These are phyloP conservation scores for Syncephalastrum racemosum DNA, from an alignment of 371 early-diverging fungal genomes.

Conservation along the genomic window DNA sequence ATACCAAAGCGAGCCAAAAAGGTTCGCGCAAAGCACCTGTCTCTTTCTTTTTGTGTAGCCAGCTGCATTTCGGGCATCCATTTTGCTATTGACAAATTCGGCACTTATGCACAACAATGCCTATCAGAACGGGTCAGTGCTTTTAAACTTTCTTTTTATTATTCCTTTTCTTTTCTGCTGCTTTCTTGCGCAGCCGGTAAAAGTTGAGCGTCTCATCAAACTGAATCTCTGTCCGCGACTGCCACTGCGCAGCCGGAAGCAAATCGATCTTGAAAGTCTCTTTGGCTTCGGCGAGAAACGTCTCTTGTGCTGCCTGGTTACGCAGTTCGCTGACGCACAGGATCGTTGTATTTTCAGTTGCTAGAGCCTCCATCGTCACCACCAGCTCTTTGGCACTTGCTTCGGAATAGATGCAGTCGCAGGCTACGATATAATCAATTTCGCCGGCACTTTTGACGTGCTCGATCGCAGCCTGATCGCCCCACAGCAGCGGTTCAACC, in stretches of 20 bases:
- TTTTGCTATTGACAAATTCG: too few species aligned
- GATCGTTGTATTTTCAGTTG: conserved; percentile 36
- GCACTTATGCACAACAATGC: too few species aligned
- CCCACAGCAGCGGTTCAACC: conserved; percentile 49
- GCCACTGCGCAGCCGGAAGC: conserved; percentile 44
- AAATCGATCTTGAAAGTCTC: conserved; percentile 37
- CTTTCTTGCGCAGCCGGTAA: conserved; percentile 32
- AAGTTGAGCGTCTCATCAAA: conserved; percentile 51
- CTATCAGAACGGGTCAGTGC: conserved; percentile 1
- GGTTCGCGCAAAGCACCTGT: conserved; percentile 1
- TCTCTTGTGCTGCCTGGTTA: conserved; percentile 54
- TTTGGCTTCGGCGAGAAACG: conserved; percentile 42
- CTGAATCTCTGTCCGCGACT: conserved; percentile 34
- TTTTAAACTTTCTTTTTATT: background rate
- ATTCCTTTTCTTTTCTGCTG: background rate
- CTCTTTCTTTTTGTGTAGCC: background rate
- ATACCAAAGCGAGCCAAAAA: background rate
- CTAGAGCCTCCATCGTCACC: conserved; percentile 41
- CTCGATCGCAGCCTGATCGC: conserved; percentile 34
- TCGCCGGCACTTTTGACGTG: conserved; percentile 27
- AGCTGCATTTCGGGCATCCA: background rate
- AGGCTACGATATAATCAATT: conserved; percentile 53
- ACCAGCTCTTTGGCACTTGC: conserved; percentile 52
- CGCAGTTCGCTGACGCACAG: conserved; percentile 53
- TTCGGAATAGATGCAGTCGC: conserved; percentile 60